phyloP scores from a whole-genome alignment of 441 rosid species.

The Metrosideros polymorpha region DNA sequence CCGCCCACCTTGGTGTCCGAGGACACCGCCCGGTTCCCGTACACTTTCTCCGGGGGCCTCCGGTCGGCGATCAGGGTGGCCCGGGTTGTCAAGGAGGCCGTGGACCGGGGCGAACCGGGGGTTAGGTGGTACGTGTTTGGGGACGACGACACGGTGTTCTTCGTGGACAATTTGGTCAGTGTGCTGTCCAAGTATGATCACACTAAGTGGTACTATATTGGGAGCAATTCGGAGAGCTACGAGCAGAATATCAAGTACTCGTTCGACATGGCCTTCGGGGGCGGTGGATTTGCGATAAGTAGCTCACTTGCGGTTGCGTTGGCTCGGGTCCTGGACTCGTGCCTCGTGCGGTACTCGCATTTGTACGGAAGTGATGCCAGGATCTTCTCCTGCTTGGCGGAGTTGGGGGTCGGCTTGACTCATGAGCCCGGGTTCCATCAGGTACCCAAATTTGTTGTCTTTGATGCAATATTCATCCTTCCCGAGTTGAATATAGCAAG shows the following conservation, averaged over 20 bases:
- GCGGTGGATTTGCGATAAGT: slow-evolving; percentile 85
- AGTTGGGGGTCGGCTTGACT: slow-evolving; percentile 75
- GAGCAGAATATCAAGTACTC: slow-evolving; percentile 72
- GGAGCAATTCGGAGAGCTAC: slow-evolving; percentile 71
- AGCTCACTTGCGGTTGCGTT: slow-evolving; percentile 53
- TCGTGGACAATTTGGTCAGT: slow-evolving; percentile 66
- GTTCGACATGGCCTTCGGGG: slow-evolving; percentile 87
- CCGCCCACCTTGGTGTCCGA: slow-evolving; percentile 45
- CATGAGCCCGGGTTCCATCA: slow-evolving; percentile 94
- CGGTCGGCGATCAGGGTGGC: slow-evolving; percentile 78
- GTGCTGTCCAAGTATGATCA: slow-evolving; percentile 76
- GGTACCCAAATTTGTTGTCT: slow-evolving; percentile 21
- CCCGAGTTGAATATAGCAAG: not conserved
- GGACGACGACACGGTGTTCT: slow-evolving; percentile 82
- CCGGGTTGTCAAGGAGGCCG: slow-evolving; percentile 74
- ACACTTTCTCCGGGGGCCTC: slow-evolving; percentile 59
- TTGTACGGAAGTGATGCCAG: slow-evolving; percentile 81
- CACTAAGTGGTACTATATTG: slow-evolving; percentile 61
- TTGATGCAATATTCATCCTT: not conserved
- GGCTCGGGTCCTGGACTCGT: slow-evolving; percentile 63
- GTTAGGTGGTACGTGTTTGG: slow-evolving; percentile 94
- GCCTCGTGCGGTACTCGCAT: slow-evolving; percentile 64
- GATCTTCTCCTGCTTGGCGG: slow-evolving; percentile 82
- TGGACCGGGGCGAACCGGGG: slow-evolving; percentile 36
- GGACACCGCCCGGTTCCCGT: slow-evolving; percentile 66